Percentiles rank a stretch among this genome's conserved stretches.
These are phyloP conservation scores for Gonapodya prolifera DNA, from an alignment of 192 early-diverging fungal genomes.

Conservation along the genomic window DNA sequence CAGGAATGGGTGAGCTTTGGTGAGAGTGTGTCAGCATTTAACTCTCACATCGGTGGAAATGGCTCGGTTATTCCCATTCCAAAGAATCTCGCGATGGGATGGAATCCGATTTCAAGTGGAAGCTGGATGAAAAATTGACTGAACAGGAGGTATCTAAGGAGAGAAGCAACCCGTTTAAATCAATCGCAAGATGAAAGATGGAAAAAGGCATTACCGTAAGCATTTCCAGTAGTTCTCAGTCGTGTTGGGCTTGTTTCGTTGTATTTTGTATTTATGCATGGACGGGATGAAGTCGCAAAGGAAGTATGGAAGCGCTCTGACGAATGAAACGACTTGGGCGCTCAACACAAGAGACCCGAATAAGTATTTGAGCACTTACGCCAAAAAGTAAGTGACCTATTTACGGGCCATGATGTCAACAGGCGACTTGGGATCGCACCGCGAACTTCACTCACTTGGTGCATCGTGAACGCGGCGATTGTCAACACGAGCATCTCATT, in stretches of 20 bases:
- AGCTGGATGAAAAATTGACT: slow-evolving; percentile 71
- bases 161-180: slow-evolving; percentile 64
- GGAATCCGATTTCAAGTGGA: slow-evolving; percentile 79
- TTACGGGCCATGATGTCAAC: no score
- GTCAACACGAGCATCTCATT: slow-evolving; percentile 60
- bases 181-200: slow-evolving; percentile 47
- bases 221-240: neutral
- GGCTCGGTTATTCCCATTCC: slow-evolving; percentile 79
- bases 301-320: slow-evolving; percentile 77
- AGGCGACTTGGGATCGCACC: neutral
- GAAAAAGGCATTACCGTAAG: slow-evolving; percentile 2
- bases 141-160: slow-evolving; percentile 53
- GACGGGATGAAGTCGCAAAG: slow-evolving; percentile 74
- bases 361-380: neutral
- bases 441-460: slow-evolving; percentile 34
- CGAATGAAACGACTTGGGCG: slow-evolving; percentile 78
- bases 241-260: slow-evolving; percentile 33
- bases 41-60: slow-evolving; percentile 57
- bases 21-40: neutral
- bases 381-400: neutral
- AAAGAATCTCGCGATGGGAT: slow-evolving; percentile 65
- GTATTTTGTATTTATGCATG: slow-evolving; percentile 83
- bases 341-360: neutral
- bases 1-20: neutral
- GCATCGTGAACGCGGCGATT: slow-evolving; percentile 64